Conservation (phyloP, 2,329 filamentous ascomycete species). For the Passalora sequoiae region DNA sequence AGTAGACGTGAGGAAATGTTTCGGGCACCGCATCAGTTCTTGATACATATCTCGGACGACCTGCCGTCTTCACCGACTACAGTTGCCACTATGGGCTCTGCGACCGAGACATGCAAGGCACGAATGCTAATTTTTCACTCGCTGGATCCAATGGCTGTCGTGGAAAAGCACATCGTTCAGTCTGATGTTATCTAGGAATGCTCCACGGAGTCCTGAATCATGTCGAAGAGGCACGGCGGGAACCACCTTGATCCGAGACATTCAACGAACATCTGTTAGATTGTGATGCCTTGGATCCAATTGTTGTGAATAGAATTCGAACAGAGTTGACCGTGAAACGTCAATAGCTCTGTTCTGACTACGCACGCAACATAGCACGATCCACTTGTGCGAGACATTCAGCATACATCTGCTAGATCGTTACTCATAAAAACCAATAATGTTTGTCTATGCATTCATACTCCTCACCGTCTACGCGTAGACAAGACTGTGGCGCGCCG, state of each 20-base stretch:
- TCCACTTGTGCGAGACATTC: neutral
- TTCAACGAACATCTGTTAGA: neutral
- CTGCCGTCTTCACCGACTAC: too few relatives aligned
- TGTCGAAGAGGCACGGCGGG: neutral
- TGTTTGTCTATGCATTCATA: neutral
- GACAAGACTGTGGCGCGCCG: conserved; percentile 4
- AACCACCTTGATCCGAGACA: neutral
- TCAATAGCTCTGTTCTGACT: too few relatives aligned
- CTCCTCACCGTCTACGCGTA: neutral
- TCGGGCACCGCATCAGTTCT: too few relatives aligned
- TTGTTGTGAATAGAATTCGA: neutral
- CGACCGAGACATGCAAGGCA: conserved; percentile 2
- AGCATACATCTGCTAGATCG: conserved; percentile 2
- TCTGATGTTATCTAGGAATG: too few relatives aligned
- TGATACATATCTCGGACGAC: too few relatives aligned
- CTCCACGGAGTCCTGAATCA: neutral
- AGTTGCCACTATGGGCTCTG: too few relatives aligned
- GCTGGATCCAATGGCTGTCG: neutral
- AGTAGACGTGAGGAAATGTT: too few relatives aligned
- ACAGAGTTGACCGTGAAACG: too few relatives aligned
- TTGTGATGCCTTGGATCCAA: neutral
- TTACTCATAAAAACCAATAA: neutral
- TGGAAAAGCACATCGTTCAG: neutral
- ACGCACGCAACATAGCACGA: neutral
- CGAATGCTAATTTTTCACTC: conserved; percentile 1